phyloP scores from a whole-genome alignment of 106 monocot genomes.

The Ottelia alismoides region DNA sequence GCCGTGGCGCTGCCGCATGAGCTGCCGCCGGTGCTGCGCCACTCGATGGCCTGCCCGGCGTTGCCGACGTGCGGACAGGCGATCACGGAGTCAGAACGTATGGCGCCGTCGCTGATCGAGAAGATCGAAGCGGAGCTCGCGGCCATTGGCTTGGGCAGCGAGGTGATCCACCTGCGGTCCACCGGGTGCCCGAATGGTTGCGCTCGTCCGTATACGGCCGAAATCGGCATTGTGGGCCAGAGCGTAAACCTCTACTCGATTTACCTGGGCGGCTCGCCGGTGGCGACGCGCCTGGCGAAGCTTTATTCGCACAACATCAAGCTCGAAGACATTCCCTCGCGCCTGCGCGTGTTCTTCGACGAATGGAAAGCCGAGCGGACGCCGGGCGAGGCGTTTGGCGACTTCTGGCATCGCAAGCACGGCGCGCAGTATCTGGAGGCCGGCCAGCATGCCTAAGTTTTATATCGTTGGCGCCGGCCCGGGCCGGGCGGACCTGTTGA shows the following conservation, averaged over 20 bases:
- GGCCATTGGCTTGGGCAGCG: background rate
- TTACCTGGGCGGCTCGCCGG: background rate
- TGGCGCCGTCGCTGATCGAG: background rate
- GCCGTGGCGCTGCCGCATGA: background rate
- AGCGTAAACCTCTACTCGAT: background rate
- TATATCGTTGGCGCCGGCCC: too few relatives aligned
- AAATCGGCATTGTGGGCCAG: background rate
- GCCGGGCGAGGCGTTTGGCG: background rate
- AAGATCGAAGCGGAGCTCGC: background rate
- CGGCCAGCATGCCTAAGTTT: too few relatives aligned
- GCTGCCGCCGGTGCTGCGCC: background rate
- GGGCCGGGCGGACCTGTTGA: too few relatives aligned
- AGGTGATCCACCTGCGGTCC: background rate
- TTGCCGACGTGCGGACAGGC: background rate
- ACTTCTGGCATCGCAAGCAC: background rate
- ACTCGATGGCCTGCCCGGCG: background rate
- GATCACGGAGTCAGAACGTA: background rate
- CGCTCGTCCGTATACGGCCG: background rate
- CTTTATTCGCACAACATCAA: background rate
- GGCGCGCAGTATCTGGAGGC: too few relatives aligned
- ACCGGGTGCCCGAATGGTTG: background rate
- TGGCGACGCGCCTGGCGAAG: background rate
- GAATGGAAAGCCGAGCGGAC: background rate
- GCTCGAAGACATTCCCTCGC: background rate
- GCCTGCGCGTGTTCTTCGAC: background rate